Conservation (phyloP, 2,329 filamentous ascomycete species). For the Rugonectria rugulosa region DNA sequence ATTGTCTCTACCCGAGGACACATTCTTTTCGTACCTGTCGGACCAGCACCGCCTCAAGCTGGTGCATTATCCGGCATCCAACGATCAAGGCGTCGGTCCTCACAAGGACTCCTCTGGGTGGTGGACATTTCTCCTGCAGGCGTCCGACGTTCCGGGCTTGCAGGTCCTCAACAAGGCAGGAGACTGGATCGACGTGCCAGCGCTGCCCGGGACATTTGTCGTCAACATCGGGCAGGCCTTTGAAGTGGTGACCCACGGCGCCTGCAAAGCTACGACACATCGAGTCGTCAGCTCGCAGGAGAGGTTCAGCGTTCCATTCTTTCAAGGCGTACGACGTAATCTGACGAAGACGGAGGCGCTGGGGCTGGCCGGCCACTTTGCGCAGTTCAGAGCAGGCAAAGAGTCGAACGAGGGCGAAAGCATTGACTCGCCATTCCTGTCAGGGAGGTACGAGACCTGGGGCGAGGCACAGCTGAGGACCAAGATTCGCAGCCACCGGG, state of each 20-base stretch:
- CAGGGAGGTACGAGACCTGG: slow-evolving; percentile 60
- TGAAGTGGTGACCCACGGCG: slow-evolving; percentile 62
- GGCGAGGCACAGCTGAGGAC: slow-evolving; percentile 62
- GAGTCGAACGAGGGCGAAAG: slow-evolving; percentile 47
- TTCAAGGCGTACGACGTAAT: slow-evolving; percentile 57
- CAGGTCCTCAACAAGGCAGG: slow-evolving; percentile 59
- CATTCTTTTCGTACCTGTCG: slow-evolving; percentile 61
- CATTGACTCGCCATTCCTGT: slow-evolving; percentile 59
- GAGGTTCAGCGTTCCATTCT: slow-evolving; percentile 54
- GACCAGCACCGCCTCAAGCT: slow-evolving; percentile 68
- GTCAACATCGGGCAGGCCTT: slow-evolving; percentile 67
- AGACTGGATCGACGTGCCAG: slow-evolving; percentile 58
- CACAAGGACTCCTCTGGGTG: slow-evolving; percentile 71
- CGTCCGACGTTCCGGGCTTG: slow-evolving; percentile 57
- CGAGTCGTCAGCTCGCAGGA: slow-evolving; percentile 49
- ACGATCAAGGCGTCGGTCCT: slow-evolving; percentile 63
- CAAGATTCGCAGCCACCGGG: slow-evolving; percentile 60
- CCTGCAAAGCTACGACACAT: slow-evolving; percentile 61
- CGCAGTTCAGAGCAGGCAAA: slow-evolving; percentile 17
- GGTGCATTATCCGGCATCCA: slow-evolving; percentile 56
- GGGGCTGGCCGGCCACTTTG: slow-evolving; percentile 50
- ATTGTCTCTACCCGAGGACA: slow-evolving; percentile 55
- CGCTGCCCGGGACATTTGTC: slow-evolving; percentile 58
- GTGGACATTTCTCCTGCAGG: slow-evolving; percentile 71
- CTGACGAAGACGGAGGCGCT: slow-evolving; percentile 54